A percentile compares a stretch with the other conserved stretches of the same genome.
These are phyloP conservation scores for Colletotrichum australisinense DNA, from an alignment of 2,329 filamentous ascomycete species.

Conservation along the genomic window DNA sequence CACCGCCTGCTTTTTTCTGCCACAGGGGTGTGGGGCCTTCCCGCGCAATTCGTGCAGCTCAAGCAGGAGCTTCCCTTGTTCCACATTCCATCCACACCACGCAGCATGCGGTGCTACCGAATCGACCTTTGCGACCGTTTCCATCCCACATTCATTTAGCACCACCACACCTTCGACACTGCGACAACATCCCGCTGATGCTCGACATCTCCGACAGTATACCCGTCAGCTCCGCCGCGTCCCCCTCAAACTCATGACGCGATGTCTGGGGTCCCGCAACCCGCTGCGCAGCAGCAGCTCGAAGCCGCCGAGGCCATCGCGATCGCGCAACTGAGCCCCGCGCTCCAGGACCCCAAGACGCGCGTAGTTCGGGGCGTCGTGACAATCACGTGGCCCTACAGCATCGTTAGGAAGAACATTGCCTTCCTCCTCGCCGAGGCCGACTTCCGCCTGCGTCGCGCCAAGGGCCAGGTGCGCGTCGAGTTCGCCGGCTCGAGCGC, in stretches of 20 bases:
- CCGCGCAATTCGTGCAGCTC: constrained; percentile 1
- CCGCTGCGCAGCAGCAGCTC: constrained; percentile 28
- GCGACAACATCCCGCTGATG: background rate
- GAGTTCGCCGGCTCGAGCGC: constrained; percentile 79
- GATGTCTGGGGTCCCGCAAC: constrained; percentile 32
- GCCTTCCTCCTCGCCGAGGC: constrained; percentile 86
- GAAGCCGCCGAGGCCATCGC: constrained; percentile 49
- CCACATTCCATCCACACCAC: constrained; percentile 17
- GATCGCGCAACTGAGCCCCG: constrained; percentile 67
- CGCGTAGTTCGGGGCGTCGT: constrained; percentile 76
- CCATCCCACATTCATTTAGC: background rate
- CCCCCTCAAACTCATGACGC: constrained; percentile 30
- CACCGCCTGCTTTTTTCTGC: constrained; percentile 22
- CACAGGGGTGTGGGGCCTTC: background rate
- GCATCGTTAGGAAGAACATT: constrained; percentile 77
- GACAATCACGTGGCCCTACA: constrained; percentile 93
- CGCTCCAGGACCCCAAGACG: constrained; percentile 52
- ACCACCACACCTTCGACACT: background rate
- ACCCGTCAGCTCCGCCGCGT: constrained; percentile 3
- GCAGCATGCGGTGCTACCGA: constrained; percentile 17
- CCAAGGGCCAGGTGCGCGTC: constrained; percentile 83
- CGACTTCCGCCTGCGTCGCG: constrained; percentile 82
- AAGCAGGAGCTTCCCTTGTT: constrained; percentile 31
- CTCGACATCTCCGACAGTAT: background rate
- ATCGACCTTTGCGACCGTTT: constrained; percentile 2